Percentiles rank a stretch among this genome's conserved stretches.
Conservation (phyloP, 768 basidiomycete genomes). For the Hygrocybe coccinea region DNA sequence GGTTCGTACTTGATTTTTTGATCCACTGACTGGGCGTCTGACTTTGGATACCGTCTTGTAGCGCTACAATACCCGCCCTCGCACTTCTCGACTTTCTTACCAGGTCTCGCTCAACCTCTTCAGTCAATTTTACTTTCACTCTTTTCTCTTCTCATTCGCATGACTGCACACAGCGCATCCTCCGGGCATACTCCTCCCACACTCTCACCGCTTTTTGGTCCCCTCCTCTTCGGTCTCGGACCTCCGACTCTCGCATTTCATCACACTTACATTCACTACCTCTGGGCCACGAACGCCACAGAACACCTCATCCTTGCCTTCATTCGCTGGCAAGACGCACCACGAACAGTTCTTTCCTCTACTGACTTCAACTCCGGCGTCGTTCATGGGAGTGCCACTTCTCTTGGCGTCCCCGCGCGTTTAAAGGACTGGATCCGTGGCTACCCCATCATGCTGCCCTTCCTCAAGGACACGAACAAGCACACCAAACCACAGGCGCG, state of each 20-base stretch:
- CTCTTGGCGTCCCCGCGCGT: slow-evolving; percentile 73
- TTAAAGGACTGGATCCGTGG: slow-evolving; percentile 89
- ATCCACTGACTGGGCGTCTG: slow-evolving; percentile 7
- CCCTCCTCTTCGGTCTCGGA: slow-evolving; percentile 80
- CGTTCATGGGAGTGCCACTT: slow-evolving; percentile 46
- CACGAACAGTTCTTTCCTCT: slow-evolving; percentile 29
- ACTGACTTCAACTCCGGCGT: slow-evolving; percentile 29
- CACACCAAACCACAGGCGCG: slow-evolving; percentile 58
- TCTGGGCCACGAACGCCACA: slow-evolving; percentile 78
- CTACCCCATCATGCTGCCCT: slow-evolving; percentile 76
- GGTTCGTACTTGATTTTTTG: slow-evolving; percentile 43
- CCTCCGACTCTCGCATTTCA: slow-evolving; percentile 46
- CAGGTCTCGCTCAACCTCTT: slow-evolving; percentile 46
- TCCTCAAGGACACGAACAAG: slow-evolving; percentile 46
- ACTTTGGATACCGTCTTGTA: slow-evolving; percentile 19
- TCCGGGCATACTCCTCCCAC: slow-evolving; percentile 91
- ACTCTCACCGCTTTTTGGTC: slow-evolving; percentile 84
- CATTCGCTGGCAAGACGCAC: slow-evolving; percentile 75
- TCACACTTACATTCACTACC: slow-evolving; percentile 56
- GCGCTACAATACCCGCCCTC: slow-evolving; percentile 64
- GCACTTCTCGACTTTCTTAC: slow-evolving; percentile 69
- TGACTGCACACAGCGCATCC: slow-evolving; percentile 76
- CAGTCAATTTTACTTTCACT: slow-evolving; percentile 63
- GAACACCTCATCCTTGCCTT: slow-evolving; percentile 92
- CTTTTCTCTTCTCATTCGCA: slow-evolving; percentile 73